Evolutionary conservation across 2,329 filamentous ascomycete genomes (phyloP), one percentile per base, ranked within the genome.

Genomic region (Bipolaris sorokiniana): DNA sequence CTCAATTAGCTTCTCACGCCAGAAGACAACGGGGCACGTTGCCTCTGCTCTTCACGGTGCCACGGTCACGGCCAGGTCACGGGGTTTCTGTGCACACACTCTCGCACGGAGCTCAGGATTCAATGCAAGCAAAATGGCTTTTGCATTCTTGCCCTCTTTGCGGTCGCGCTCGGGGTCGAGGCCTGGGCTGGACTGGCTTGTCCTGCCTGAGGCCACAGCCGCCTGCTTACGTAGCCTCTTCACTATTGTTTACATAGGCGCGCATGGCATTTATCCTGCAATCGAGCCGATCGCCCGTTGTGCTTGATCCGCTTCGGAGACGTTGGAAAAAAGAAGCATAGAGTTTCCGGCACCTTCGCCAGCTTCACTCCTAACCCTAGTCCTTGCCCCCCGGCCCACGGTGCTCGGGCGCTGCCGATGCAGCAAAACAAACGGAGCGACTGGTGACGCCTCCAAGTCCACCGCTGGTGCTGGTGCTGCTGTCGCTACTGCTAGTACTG

Each of bases 211-310:
- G 47, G 23, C 28, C 22, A 16, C 18, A 13, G 18, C 18, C 31
- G 34, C 15, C 47, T 20, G 47, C 33, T 46, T 45, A 46, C 34
- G 50, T 40, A 22, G 51, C 48, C 40, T 46, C 36, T 47, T 42
- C 36, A 38, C 41, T 41, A 22, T 28, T 44, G 48, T 48, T 40
- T 33, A 52, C 38, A 34, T 26, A 41, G 31, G 50, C 41, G 49
- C 31, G 44, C 60, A 59, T 52, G 54, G 53, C 58, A 44, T 51
- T 47, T 48, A 48, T n/a, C 45, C 45, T 45, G 52, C 57, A 51
- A 58, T 61, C 33, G 56, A 54, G 65, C 64, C 64, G 57, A 67
- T 68, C 56, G 56, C 48, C 54, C 55, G 47, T 31, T 51, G 46
- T 42, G 38, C 49, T 47, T 51, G 45, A 57, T 45, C 50, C 49